Evolutionary conservation across 2,329 filamentous ascomycete species (phyloP), one percentile per base, ranked within the genome.

Genomic region (Coniella vitis): DNA sequence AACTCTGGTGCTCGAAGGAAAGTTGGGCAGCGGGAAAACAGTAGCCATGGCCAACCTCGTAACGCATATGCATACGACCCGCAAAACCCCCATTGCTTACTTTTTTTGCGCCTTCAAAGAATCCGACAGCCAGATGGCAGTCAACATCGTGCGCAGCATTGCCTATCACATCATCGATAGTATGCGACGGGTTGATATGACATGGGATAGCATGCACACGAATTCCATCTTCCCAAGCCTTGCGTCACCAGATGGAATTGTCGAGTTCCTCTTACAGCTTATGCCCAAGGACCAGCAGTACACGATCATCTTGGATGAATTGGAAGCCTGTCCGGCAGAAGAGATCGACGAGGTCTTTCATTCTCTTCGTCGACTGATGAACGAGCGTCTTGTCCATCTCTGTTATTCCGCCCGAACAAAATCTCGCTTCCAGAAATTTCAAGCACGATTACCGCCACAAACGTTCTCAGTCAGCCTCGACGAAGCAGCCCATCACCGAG

Each of bases 41-140:
- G 45, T 51, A 1, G 46, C 38, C 2, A 44, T 51, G 48, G 48
- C 48, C 29, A 51, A 48, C 5, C 31, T 51, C 4, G 45, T 47
- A 5, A 20, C 44, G 1, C 31, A 32, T 5, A 35, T 35, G 12
- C 22, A 44, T 12, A 20, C 45, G 4, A 9, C 12, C 14, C 25
- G 19, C 13, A 35, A 34, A 7, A 20, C 31, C 3, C 34, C 48
- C 14, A 48, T 38, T n/a, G 45, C 44, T 7, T 36, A 42, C 13
- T 40, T 38, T 4, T 51, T 51, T 17, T 48, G 45, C n/a, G 31
- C 38, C 1, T 20, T 38, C 14, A 40, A 47, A 14, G 45, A 51
- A 17, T 13, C 38, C 2, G 19, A 25, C 3, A 51, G 38, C 19
- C 39, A 43, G 4, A 31, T 19, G 13, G 25, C 48, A 12, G 12